Evolutionary conservation across 148 eudicot species (phyloP), one percentile per base, ranked within the genome.

Genomic region (Dianthus caryophyllus): DNA sequence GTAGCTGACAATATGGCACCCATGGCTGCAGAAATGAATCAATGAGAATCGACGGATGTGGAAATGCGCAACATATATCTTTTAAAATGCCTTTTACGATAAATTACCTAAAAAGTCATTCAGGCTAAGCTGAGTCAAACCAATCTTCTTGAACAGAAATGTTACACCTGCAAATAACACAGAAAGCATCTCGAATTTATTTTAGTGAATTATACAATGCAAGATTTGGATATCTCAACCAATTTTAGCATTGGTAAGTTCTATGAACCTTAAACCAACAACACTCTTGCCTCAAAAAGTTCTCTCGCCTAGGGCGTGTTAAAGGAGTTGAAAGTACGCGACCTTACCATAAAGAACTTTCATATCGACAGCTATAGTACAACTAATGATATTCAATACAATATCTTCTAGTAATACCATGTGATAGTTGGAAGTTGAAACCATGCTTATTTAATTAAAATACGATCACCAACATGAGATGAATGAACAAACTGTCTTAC

Each of bases 1-100:
- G 97, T 90, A 17, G 97, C 97, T 43, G 97, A 88, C 47, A 90
- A 78, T 75, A 90, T 90, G 67, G 97, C 94, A 71, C 97, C 97
- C 77, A 90, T 70, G 52, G 97, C 97, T 90, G 82, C 81, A 76
- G n/a, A 49, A 1, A 52, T 54, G 44, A 68, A 68, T 6, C 16
- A 48, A 59, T 61, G 47, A 69, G 52, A 72, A 58, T 30, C 30
- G 22, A 61, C 25, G 7, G 0, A 39, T 13, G 33, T 8, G 15
- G 15, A 54, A 39, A 27, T 25, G 10, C 6, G 16, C 36, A 33
- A 57, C 54, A 61, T 0, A 22, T 4, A 68, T 36, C n/a, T 11
- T 46, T 43, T 5, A 0, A 12, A 51, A 18, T 6, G 16, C 36
- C 33, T 20, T 15, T 8, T 49, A 12, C 11, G 17, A 18, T 25